phyloP scores from a whole-genome alignment of 1,284 basidiomycete genomes.

The Heliocybe sulcata region DNA sequence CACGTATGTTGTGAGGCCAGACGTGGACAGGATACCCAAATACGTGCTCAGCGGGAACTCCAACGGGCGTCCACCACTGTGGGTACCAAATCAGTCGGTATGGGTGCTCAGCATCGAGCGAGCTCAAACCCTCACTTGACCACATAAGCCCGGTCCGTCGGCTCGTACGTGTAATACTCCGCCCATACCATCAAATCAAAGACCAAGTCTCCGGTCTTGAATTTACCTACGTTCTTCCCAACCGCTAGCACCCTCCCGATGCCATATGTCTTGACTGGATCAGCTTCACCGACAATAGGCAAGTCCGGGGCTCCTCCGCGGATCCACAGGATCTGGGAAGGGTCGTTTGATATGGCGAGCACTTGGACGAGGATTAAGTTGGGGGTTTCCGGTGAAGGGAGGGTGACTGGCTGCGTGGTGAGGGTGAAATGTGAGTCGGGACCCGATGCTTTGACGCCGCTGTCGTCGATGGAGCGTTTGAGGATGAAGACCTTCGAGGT shows the following conservation, averaged over 20 bases:
- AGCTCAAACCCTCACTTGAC: background rate
- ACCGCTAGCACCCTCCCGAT: background rate
- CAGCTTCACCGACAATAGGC: background rate
- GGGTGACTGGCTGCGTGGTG: background rate
- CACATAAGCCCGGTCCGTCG: background rate
- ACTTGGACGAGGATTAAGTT: background rate
- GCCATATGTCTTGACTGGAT: background rate
- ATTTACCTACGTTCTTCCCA: background rate
- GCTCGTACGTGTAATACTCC: background rate
- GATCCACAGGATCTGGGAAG: background rate
- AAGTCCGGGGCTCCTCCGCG: too few species aligned
- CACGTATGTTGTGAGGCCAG: background rate
- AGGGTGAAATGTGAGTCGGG: background rate
- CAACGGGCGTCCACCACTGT: background rate
- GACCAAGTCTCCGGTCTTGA: background rate
- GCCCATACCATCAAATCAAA: background rate
- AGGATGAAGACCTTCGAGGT: background rate
- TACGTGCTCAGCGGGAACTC: background rate
- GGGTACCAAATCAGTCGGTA: too few species aligned
- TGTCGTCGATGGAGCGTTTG: background rate
- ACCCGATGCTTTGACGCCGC: background rate
- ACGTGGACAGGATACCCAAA: background rate
- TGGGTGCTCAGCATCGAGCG: background rate
- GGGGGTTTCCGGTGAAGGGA: background rate
- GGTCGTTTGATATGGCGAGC: background rate